Percentiles rank a stretch among this genome's conserved stretches.
Conservation (phyloP, 2,329 filamentous ascomycete genomes). For the Leptosphaerulina australis region DNA sequence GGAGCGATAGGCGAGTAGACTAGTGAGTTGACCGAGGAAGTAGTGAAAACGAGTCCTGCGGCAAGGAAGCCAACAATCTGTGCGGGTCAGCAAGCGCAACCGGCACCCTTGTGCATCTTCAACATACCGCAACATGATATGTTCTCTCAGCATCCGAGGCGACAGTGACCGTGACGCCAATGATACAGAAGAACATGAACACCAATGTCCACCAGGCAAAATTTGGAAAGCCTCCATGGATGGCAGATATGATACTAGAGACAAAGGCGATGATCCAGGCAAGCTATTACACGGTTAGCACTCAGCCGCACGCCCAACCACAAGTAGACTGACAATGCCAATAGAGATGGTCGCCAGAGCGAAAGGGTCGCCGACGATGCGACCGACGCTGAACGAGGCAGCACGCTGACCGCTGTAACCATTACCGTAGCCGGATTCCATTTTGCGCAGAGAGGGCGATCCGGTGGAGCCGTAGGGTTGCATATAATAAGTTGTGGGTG, state of each 20-base stretch:
- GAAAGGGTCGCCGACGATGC: constrained; percentile 95
- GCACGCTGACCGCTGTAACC: constrained; percentile 42
- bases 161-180: constrained; percentile 80
- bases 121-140: constrained; percentile 81
- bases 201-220: constrained; percentile 92
- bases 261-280: constrained; percentile 96
- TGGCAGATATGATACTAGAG: constrained; percentile 75
- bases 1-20: constrained; percentile 77
- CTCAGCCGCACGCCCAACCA: constrained; percentile 20
- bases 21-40: constrained; percentile 82
- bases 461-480: constrained; percentile 74
- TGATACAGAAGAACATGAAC: constrained; percentile 83
- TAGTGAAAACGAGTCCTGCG: constrained; percentile 82
- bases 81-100: constrained; percentile 23
- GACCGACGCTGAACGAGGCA: constrained; percentile 72
- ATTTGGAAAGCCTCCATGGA: constrained; percentile 70
- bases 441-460: constrained; percentile 79
- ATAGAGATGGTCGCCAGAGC: constrained; percentile 94
- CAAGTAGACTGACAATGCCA: constrained; percentile 70
- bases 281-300: constrained; percentile 63
- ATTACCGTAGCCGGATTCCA: constrained; percentile 68
- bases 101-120: neutral
- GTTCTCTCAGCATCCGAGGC: constrained; percentile 83
- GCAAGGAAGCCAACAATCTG: constrained; percentile 83
- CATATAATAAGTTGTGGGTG: constrained; percentile 66